These are phyloP conservation scores for Trametes meyenii DNA, from an alignment of 768 basidiomycete species.

Conservation along the genomic window DNA sequence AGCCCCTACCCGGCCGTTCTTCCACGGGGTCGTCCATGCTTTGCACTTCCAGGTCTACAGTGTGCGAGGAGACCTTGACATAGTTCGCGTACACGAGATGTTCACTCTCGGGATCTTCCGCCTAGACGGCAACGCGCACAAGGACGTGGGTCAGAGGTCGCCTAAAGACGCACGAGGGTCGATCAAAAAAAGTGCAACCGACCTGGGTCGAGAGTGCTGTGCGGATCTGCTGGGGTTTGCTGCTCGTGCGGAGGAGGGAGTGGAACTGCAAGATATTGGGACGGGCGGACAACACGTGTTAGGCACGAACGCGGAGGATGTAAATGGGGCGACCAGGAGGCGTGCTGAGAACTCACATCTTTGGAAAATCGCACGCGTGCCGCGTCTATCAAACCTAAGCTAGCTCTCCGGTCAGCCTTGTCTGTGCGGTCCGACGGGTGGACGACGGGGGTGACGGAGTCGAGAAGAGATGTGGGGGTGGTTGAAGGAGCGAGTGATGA, in stretches of 20 bases:
- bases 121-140: constrained; percentile 23
- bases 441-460: constrained; percentile 23
- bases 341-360: constrained; percentile 37
- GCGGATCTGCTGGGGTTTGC: constrained; percentile 26
- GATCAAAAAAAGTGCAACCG: neutral
- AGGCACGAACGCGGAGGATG: constrained; percentile 32
- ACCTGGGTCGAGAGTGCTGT: constrained; percentile 22
- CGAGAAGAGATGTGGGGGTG: constrained; percentile 26
- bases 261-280: constrained; percentile 30
- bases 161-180: constrained; percentile 3
- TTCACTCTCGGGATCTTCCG: constrained; percentile 26
- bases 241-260: constrained; percentile 34
- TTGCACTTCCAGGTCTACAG: constrained; percentile 25
- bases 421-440: constrained; percentile 18
- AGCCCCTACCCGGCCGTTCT: constrained; percentile 29
- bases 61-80: constrained; percentile 24
- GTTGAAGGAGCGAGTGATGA: constrained; percentile 32
- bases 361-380: constrained; percentile 39
- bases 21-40: constrained; percentile 27
- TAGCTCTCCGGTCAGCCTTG: constrained; percentile 28
- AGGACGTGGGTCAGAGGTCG: constrained; percentile 16
- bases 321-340: constrained; percentile 26
- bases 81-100: constrained; percentile 24
- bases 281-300: constrained; percentile 38
- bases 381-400: constrained; percentile 37